Percentiles rank a stretch among this genome's conserved stretches.
phyloP scores from a whole-genome alignment of 768 basidiomycete genomes.

The Calocybe cyanea region DNA sequence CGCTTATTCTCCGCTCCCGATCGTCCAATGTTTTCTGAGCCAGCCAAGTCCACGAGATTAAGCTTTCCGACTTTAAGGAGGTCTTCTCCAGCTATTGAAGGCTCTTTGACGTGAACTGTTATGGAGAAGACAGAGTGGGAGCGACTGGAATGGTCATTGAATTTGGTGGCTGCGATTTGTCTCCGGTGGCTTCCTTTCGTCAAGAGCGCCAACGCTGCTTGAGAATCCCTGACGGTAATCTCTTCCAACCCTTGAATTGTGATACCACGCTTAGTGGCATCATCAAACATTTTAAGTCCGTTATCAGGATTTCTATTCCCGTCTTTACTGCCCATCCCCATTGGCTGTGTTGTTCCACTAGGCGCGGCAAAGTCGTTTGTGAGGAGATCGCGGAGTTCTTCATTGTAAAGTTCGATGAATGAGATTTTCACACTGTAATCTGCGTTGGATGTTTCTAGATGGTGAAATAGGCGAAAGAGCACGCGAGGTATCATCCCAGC shows the following conservation, averaged over 20 bases:
- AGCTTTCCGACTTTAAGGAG: constrained; percentile 91
- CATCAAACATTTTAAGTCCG: constrained; percentile 90
- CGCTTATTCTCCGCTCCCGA: constrained; percentile 94
- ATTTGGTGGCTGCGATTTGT: constrained; percentile 93
- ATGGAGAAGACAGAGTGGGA: constrained; percentile 98
- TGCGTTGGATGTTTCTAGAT: constrained; percentile 68
- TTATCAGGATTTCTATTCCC: constrained; percentile 33
- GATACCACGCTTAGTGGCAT: constrained; percentile 81
- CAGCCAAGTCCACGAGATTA: constrained; percentile 95
- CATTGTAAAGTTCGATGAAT: constrained; percentile 95
- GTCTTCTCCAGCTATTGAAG: constrained; percentile 75
- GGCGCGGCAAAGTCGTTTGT: constrained; percentile 74
- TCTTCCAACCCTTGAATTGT: constrained; percentile 96
- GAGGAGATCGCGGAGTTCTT: constrained; percentile 93
- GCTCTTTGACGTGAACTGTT: constrained; percentile 89
- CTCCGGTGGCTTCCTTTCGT: constrained; percentile 87
- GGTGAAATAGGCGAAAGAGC: constrained; percentile 86
- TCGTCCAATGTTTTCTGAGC: constrained; percentile 95
- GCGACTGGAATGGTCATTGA: constrained; percentile 96
- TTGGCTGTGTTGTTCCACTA: constrained; percentile 65
- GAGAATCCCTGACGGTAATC: constrained; percentile 73
- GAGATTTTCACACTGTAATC: constrained; percentile 95
- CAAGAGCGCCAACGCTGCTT: constrained; percentile 79
- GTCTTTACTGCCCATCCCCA: constrained; percentile 67
- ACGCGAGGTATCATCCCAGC: constrained; percentile 97